Evolutionary conservation across 108 stramenopile genomes (phyloP).

Genomic region (Cylindrotheca closterium): DNA sequence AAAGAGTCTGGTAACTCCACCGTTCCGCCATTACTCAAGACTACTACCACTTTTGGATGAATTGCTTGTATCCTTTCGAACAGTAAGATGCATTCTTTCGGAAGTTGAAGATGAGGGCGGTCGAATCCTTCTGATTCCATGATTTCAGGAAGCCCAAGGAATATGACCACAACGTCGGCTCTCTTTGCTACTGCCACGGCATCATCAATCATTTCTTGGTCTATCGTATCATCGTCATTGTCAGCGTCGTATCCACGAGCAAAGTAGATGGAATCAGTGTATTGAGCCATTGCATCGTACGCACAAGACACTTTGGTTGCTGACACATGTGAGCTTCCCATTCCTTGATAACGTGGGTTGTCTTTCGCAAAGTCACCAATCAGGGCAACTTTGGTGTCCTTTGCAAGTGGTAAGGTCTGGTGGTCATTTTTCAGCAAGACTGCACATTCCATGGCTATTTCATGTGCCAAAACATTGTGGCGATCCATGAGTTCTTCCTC

Average conservation of each 20-base stretch:
- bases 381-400: conserved; percentile 20
- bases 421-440: conserved; percentile 51
- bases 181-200: conserved; percentile 25
- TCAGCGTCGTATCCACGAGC: conserved; percentile 46
- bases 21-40: conserved; percentile 47
- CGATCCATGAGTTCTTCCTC: conserved; percentile 8
- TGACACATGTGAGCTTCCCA: conserved; percentile 47
- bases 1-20: conserved; percentile 46
- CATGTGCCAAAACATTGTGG: conserved; percentile 42
- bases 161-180: conserved; percentile 40
- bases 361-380: conserved; percentile 54
- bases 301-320: conserved; percentile 27
- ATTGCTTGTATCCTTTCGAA: conserved; percentile 30
- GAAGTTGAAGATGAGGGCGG: conserved; percentile 33
- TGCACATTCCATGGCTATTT: conserved; percentile 37
- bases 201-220: conserved; percentile 29
- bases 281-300: conserved; percentile 25
- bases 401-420: conserved; percentile 40
- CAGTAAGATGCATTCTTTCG: conserved; percentile 43
- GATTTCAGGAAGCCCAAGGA: conserved; percentile 58
- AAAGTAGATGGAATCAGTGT: conserved; percentile 18
- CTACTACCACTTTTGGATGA: conserved; percentile 42
- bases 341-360: conserved; percentile 50
- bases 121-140: conserved; percentile 68
- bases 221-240: conserved; percentile 15